Evolutionary conservation across 805 yeast species (phyloP).

Genomic region (Teunomyces atbi): DNA sequence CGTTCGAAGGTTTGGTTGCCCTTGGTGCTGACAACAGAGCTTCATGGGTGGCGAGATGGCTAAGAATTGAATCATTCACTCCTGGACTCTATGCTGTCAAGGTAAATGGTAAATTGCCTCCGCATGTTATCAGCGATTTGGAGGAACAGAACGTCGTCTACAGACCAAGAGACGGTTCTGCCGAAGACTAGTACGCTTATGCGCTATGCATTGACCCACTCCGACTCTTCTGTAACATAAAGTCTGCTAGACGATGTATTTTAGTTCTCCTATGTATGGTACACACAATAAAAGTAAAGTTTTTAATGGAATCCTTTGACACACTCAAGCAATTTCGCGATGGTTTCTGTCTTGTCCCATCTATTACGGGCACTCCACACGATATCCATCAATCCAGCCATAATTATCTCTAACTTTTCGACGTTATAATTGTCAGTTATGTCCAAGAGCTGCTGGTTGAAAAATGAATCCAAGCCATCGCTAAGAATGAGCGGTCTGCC

Average conservation of each 20-base stretch:
- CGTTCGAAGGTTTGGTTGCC: conserved; percentile 94
- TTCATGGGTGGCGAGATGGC: conserved; percentile 97
- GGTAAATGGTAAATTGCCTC: conserved; percentile 87
- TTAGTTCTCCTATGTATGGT: conserved; percentile 5
- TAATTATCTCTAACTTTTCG: conserved; percentile 40
- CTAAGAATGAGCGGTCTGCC: conserved; percentile 49
- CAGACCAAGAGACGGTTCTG: conserved; percentile 94
- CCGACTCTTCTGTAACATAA: background rate
- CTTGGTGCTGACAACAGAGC: conserved; percentile 72
- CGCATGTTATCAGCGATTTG: conserved; percentile 73
- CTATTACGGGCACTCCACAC: conserved; percentile 65
- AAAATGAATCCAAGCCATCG: conserved; percentile 18
- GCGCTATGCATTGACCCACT: background rate
- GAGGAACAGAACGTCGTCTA: conserved; percentile 75
- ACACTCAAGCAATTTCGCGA: conserved; percentile 28
- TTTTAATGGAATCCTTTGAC: conserved; percentile 5
- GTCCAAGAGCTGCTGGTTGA: conserved; percentile 23
- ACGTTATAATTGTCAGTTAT: conserved; percentile 34
- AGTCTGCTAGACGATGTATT: conserved; percentile 2
- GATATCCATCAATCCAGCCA: conserved; percentile 67
- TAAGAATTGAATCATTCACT: conserved; percentile 81
- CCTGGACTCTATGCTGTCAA: conserved; percentile 94
- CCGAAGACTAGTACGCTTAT: conserved; percentile 46
- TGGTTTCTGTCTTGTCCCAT: conserved; percentile 43
- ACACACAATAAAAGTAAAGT: background rate